Conservation (phyloP, 306 rosid genomes). For the Pyrus communis region DNA sequence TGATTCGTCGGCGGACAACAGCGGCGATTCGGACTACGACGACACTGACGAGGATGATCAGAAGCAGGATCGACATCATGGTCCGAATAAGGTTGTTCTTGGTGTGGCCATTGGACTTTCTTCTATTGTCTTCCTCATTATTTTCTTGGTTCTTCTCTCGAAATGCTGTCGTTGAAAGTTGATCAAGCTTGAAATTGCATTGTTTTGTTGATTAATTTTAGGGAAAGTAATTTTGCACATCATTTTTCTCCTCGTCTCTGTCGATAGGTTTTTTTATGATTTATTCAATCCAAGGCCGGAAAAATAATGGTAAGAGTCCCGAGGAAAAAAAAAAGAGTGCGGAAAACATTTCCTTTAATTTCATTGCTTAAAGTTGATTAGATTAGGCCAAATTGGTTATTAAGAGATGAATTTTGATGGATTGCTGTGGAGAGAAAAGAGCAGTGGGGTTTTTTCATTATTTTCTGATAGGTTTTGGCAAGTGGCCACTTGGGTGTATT, state of each 20-base stretch:
- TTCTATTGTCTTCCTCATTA: constrained; percentile 67
- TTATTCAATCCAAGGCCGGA: too few species aligned
- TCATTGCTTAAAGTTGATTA: neutral
- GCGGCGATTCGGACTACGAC: constrained; percentile 49
- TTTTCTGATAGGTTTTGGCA: neutral
- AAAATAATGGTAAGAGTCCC: too few species aligned
- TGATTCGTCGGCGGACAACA: constrained; percentile 44
- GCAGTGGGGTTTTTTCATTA: constrained; percentile 16
- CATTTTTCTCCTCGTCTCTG: too few species aligned
- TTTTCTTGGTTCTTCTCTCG: constrained; percentile 59
- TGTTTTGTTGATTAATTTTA: neutral
- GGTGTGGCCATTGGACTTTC: constrained; percentile 84
- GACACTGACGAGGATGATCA: constrained; percentile 30
- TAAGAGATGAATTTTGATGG: constrained; percentile 18
- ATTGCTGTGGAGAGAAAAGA: constrained; percentile 17
- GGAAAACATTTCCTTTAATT: too few species aligned
- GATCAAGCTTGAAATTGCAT: neutral
- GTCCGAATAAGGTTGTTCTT: constrained; percentile 80
- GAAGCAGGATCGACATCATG: constrained; percentile 46
- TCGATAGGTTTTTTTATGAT: too few species aligned
- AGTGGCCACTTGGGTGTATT: constrained; percentile 9
- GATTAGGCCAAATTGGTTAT: constrained; percentile 31
- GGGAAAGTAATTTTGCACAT: too few species aligned
- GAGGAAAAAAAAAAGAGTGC: too few species aligned
- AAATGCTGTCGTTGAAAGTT: constrained; percentile 62